phyloP scores from a whole-genome alignment of 83 land plant species.

The Isoetes engelmannii region DNA sequence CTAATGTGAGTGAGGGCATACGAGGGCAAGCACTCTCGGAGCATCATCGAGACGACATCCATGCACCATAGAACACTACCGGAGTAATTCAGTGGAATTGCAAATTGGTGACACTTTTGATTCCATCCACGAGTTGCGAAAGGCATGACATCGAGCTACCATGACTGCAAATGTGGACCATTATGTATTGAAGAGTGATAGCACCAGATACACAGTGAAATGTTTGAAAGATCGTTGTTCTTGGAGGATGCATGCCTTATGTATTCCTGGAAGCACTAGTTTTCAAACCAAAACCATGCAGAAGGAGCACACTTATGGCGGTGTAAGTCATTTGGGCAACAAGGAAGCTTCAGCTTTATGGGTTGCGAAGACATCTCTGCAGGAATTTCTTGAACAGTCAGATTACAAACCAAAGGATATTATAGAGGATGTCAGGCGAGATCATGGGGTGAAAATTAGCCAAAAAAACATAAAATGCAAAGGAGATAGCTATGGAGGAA shows the following conservation, averaged over 20 bases:
- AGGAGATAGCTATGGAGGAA: conserved; percentile 48
- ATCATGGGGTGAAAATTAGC: conserved; percentile 42
- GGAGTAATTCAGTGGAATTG: too few species aligned
- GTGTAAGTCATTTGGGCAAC: conserved; percentile 40
- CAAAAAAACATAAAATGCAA: conserved; percentile 51
- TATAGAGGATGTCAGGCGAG: conserved; percentile 38
- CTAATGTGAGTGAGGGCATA: too few species aligned
- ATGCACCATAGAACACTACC: too few species aligned
- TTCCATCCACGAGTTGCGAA: too few species aligned
- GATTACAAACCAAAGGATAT: conserved; percentile 45
- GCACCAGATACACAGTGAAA: conserved; percentile 43
- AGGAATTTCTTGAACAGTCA: conserved; percentile 38
- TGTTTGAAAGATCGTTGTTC: conserved; percentile 47
- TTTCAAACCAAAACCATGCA: conserved; percentile 42
- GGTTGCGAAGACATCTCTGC: conserved; percentile 43
- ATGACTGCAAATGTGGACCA: too few species aligned
- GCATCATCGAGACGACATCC: too few species aligned
- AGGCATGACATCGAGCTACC: too few species aligned
- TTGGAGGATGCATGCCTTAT: conserved; percentile 46
- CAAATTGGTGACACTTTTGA: too few species aligned
- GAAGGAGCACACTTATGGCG: conserved; percentile 37
- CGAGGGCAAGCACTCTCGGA: too few species aligned
- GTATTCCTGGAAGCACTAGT: conserved; percentile 43
- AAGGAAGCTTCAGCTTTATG: conserved; percentile 47
- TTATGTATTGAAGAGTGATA: conserved; percentile 52